phyloP scores from a whole-genome alignment of 768 basidiomycete species.

The Macrolepiota albuminosa region DNA sequence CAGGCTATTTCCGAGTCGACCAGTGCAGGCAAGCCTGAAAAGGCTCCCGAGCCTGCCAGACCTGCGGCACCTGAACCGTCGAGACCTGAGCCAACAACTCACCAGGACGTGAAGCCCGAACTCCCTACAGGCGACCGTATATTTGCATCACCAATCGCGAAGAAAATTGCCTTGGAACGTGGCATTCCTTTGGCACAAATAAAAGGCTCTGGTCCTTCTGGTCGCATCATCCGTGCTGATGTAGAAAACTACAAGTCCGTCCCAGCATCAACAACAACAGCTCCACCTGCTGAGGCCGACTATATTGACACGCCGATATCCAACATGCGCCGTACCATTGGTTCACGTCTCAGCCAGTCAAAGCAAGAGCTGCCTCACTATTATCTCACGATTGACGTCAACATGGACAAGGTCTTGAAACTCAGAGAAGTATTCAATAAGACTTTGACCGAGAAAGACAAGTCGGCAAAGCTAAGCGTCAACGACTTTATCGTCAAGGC shows the following conservation, averaged over 20 bases:
- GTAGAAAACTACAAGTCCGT: conserved; percentile 83
- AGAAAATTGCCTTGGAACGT: conserved; percentile 92
- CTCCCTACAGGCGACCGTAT: conserved; percentile 72
- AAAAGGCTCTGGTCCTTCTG: conserved; percentile 91
- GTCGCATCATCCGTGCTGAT: conserved; percentile 92
- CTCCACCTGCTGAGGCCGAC: conserved; percentile 53
- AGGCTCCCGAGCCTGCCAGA: conserved; percentile 21
- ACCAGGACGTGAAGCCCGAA: conserved; percentile 45
- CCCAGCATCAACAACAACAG: conserved; percentile 36
- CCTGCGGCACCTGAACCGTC: conserved; percentile 16
- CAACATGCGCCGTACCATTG: conserved; percentile 95
- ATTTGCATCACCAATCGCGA: conserved; percentile 93
- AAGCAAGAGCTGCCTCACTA: conserved; percentile 97
- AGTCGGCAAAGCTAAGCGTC: conserved; percentile 88
- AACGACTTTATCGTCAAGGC: conserved; percentile 99
- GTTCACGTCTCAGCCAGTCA: conserved; percentile 82
- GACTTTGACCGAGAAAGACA: conserved; percentile 80
- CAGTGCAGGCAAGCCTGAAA: conserved; percentile 19
- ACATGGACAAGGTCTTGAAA: conserved; percentile 95
- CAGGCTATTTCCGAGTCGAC: conserved; percentile 49
- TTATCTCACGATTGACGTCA: conserved; percentile 91
- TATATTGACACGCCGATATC: conserved; percentile 88
- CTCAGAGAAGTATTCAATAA: conserved; percentile 96
- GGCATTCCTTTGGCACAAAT: conserved; percentile 88
- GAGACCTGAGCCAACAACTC: conserved; percentile 29